Evolutionary conservation across 192 early-diverging fungal species (phyloP), one percentile per base, ranked within the genome.

Genomic region (Linnemannia schmuckeri): DNA sequence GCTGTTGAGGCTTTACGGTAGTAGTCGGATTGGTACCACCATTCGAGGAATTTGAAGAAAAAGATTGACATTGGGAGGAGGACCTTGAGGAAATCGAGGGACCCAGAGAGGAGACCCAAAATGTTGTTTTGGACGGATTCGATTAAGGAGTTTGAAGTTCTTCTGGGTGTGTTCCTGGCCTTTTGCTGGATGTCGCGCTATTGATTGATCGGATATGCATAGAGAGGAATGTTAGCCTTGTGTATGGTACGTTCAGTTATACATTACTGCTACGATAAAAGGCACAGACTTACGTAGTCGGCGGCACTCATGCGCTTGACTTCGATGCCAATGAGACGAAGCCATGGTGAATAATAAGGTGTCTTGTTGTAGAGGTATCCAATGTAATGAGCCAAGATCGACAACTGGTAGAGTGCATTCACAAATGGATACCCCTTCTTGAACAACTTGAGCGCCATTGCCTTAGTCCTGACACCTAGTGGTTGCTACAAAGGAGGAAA

Each of bases 21-120:
- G 74, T 95, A 97, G 77, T 97, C 96, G 18, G 95, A 95, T 40
- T 94, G 91, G 85, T 97, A 96, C 97, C 97, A 99, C 98, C 98
- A 99, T 88, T 98, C 98, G 75, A 97, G 84, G 84, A 99, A 99
- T 75, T 95, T 95, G 90, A 95, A 98, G 85, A 97, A 95, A 89
- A 99, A 97, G 27, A 99, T 96, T 0, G 95, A 95, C 91, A 97
- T 92, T 35, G 97, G 98, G 73, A 99, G 88, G 22, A 95, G 76
- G 3, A 94, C 92, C 77, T 96, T 95, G 49, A 97, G 91, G 78
- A 95, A 89, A 40, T 96, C 94, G 30, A 98, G 88, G 4, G 92
- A 82, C 41, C 91, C 86, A 6, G 93, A 90, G 3, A 94, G 86
- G 13, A 92, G 74, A 47, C 77, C 57, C 0, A 88, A 37, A 6